Evolutionary conservation across 2,329 filamentous ascomycete genomes (phyloP), one percentile per base, ranked within the genome.

Genomic region (Ascochyta rabiei): DNA sequence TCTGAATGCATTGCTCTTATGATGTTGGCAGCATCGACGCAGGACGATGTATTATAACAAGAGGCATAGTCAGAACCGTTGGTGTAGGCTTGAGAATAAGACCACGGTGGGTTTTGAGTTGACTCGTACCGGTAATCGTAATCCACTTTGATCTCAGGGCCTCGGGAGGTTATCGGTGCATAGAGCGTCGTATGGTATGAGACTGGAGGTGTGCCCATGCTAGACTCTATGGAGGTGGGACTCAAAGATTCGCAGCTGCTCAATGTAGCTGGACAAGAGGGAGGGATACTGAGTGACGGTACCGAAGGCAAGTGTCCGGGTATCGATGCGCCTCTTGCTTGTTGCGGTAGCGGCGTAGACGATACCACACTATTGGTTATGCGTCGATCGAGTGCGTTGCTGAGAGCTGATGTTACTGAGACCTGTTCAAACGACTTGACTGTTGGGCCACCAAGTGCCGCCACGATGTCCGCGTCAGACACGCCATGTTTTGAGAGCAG

Each of bases 401-500:
- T 64, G 4, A 75, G 60, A 1, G 52, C 57, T n/a, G 69, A 54
- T 23, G 64, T 62, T 12, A 67, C 65, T 35, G 71, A 71, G 9
- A 61, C 47, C 7, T 71, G 64, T n/a, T 73, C 69, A 37, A 66
- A 63, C 15, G 62, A 61, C 43, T 52, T 57, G 18, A 72, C 68
- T 18, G 56, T 52, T 15, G 62, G 41, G 8, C 61, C 59, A 8
- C 65, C 67, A 28, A 74, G 62, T 18, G 67, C 68, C 15, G 64
- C 57, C 15, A 63, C 48, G 53, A 89, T 81, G 38, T 83, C 81
- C 7, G 80, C 76, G 55, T 87, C 83, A 37, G 76, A 72, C 19
- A 89, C 75, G 3, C 88, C 87, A 61, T 83, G 77, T 38, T 80
- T 75, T 46, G 79, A 77, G 30, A 91, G 79, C 16, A 91, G 77